phyloP scores from a whole-genome alignment of 2,329 filamentous ascomycete species.

The Aureobasidium leucospermi region DNA sequence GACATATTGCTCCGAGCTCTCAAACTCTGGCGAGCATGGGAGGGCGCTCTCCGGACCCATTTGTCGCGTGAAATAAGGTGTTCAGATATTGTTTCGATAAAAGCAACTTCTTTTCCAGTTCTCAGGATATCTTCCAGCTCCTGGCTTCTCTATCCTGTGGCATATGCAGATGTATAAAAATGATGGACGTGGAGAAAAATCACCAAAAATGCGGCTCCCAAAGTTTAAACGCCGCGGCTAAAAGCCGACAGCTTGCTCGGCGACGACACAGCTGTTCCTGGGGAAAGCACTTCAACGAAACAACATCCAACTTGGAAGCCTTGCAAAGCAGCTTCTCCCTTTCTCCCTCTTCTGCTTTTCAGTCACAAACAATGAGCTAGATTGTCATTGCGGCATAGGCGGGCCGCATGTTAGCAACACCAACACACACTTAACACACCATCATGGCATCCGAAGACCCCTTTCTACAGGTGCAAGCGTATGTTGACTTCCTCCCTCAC shows the following conservation, averaged over 20 bases:
- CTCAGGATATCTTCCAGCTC: no score
- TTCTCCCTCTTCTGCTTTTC: no score
- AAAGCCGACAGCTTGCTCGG: not conserved
- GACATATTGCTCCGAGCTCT: constrained; percentile 67
- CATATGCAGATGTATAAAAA: not conserved
- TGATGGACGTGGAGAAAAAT: not conserved
- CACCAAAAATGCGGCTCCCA: not conserved
- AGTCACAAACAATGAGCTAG: constrained; percentile 7
- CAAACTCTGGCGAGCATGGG: constrained; percentile 61
- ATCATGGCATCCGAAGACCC: constrained; percentile 35
- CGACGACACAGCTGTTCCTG: not conserved
- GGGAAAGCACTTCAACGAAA: not conserved
- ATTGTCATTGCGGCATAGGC: constrained; percentile 12
- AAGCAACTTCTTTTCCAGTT: no score
- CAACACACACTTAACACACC: not conserved
- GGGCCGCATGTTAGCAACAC: constrained; percentile 4
- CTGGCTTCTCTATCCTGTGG: not conserved
- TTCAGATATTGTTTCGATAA: not conserved
- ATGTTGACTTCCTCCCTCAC: constrained; percentile 15
- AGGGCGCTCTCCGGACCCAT: constrained; percentile 49
- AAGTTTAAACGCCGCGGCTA: not conserved
- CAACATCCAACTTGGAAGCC: not conserved
- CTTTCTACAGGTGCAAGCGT: constrained; percentile 45
- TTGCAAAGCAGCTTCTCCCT: not conserved
- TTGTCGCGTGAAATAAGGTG: constrained; percentile 18